Evolutionary conservation across 73 alveolate species (phyloP).

Genomic region (Symbiodinium pilosum): DNA sequence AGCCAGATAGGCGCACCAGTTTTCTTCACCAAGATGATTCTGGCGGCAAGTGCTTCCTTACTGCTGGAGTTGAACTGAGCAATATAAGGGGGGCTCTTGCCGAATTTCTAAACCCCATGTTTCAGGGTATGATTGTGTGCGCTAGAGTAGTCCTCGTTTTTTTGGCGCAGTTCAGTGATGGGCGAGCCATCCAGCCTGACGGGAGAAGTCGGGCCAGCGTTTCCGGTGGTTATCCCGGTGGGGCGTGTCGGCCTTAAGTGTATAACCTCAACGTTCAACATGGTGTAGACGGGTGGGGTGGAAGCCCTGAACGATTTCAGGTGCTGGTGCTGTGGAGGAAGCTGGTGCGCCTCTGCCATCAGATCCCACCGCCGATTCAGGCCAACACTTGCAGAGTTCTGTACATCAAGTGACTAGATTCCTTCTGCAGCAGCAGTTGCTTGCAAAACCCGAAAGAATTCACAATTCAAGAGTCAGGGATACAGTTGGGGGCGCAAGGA

Average conservation of each 20-base stretch:
- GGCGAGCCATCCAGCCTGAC: constrained; percentile 84
- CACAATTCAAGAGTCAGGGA: too few relatives aligned
- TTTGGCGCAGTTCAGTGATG: constrained; percentile 20
- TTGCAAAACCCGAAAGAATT: too few relatives aligned
- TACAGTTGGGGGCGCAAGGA: too few relatives aligned
- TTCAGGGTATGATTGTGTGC: too few relatives aligned
- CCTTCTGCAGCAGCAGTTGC: too few relatives aligned
- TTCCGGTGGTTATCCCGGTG: constrained; percentile 75
- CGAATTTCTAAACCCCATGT: too few relatives aligned
- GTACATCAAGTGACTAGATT: not conserved
- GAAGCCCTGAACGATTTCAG: not conserved
- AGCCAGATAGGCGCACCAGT: too few relatives aligned
- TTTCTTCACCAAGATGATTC: too few relatives aligned
- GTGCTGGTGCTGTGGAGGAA: not conserved
- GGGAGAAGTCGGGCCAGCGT: constrained; percentile 93
- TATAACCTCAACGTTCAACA: not conserved
- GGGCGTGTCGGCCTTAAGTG: constrained; percentile 21
- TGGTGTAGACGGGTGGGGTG: not conserved
- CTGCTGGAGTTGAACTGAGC: too few relatives aligned
- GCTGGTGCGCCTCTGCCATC: not conserved
- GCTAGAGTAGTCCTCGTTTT: too few relatives aligned
- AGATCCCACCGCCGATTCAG: not conserved
- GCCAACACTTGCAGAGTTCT: not conserved
- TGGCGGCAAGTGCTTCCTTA: too few relatives aligned
- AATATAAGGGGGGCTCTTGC: too few relatives aligned